phyloP scores from a whole-genome alignment of 1,139 yeast species.

The Pichia sp. region DNA sequence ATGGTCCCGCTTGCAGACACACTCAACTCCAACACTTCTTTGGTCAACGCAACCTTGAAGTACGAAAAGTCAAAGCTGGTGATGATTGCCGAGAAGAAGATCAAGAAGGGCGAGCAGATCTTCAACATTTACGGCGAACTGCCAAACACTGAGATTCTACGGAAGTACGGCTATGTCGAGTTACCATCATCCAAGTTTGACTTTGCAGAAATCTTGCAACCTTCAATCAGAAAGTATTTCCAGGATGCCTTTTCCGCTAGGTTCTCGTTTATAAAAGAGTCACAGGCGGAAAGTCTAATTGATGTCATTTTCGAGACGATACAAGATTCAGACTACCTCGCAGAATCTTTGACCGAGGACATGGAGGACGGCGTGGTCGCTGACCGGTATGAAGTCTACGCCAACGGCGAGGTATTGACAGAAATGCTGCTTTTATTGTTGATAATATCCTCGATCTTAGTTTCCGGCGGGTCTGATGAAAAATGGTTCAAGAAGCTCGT shows the following conservation, averaged over 20 bases:
- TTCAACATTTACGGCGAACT: slow-evolving; percentile 88
- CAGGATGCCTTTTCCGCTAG: slow-evolving; percentile 6
- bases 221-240: slow-evolving; percentile 34
- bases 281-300: slow-evolving; percentile 23
- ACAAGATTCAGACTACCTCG: slow-evolving; percentile 32
- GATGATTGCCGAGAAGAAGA: slow-evolving; percentile 66
- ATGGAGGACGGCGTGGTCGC: slow-evolving; percentile 44
- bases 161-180: slow-evolving; percentile 92
- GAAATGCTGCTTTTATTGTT: slow-evolving; percentile 55
- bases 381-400: slow-evolving; percentile 60
- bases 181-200: slow-evolving; percentile 69
- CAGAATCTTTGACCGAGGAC: slow-evolving; percentile 32
- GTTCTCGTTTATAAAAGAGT: slow-evolving; percentile 21
- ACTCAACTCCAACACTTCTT: slow-evolving; percentile 75
- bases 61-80: slow-evolving; percentile 45
- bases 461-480: slow-evolving; percentile 34
- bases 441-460: slow-evolving; percentile 42
- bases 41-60: slow-evolving; percentile 70
- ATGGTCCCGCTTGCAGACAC: slow-evolving; percentile 94
- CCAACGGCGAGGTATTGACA: slow-evolving; percentile 51
- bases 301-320: slow-evolving; percentile 34
- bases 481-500: slow-evolving; percentile 33
- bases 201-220: slow-evolving; percentile 67
- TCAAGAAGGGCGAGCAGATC: slow-evolving; percentile 64
- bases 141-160: slow-evolving; percentile 80